Evolutionary conservation across 768 basidiomycete species (phyloP), one percentile per base, ranked within the genome.

Genomic region (Epithele typhae): DNA sequence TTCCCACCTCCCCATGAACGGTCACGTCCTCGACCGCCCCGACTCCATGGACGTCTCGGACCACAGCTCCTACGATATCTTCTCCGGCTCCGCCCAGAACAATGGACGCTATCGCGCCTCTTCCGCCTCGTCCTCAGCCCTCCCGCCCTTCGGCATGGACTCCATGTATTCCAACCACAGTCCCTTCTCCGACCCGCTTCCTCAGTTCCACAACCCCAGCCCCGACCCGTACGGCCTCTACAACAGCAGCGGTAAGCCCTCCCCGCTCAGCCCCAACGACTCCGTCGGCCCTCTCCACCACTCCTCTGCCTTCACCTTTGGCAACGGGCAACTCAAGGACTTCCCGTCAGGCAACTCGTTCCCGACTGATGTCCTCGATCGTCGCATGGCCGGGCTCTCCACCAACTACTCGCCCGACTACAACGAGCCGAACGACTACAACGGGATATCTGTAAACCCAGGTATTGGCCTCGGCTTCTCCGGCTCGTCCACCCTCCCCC

Each of bases 231-330:
- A 84, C 65, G 83, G 84, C 61, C 74, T 84, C 57, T 80, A 82
- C 62, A 70, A 81, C 19, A 75, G 73, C 68, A 82, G 79, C 48
- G 85, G 84, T 52, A 88, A 87, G 64, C 82, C 81, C 40, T 87
- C 87, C 17, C 84, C 87, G 0, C 70, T 87, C 36, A 84, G 84
- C 11, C 84, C 85, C 25, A 81, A 65, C 56, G 86, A 87, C 63
- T 69, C 79, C 35, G 76, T 80, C 50, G 66, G 70, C 47, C 71
- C 71, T 40, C 69, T 87, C 7, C 82, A 81, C 55, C 77, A 76
- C 51, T 64, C 76, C 5, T 68, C 76, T 14, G 70, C 64, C 6
- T 84, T 82, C 58, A 62, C 71, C 38, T 59, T 67, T 54, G 65
- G 66, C 48, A 63, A 62, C 49, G 62, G 59, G 23, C 57, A 59